Evolutionary conservation across 2,329 filamentous ascomycete species (phyloP), one percentile per base, ranked within the genome.

Genomic region (Intubia oerlemansii): DNA sequence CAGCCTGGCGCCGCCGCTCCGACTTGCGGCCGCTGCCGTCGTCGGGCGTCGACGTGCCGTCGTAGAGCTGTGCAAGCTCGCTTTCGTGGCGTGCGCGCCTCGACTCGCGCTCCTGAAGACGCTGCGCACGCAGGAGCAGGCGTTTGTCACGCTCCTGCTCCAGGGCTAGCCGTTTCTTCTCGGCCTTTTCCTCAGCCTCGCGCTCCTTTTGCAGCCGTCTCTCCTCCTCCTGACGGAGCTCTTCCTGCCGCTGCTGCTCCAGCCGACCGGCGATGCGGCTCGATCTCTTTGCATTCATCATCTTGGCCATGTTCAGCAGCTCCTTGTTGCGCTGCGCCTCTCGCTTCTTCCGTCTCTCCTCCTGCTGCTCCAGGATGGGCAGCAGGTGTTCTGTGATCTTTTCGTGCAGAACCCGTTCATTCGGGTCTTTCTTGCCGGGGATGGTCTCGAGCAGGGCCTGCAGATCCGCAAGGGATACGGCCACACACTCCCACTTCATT

Each of bases 231-330:
- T 84, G 75, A 8, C 61, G 67, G 12, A 60, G 62, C 34, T 80
- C 71, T 26, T 85, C 71, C 35, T 75, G 59, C 39, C 68, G 73
- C 42, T 82, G 77, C 37, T 69, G 74, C 44, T 93, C 82, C 19
- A 70, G 56, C 44, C 81, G 90, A 38, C 66, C 65, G 12, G 85
- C 84, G 39, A 98, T 68, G 36, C 88, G 70, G 42, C 80, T 91
- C 1, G 88, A 98, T 36, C 88, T 63, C 53, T 98, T 98, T 4
- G 88, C 85, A 32, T 75, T 79, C n/a, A 81, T 81, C 52, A 95
- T 64, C 46, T 88, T 85, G 40, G 85, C 74, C 38, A 91, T 50
- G 39, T 71, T 81, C 29, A 81, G 57, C 14, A 91, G 51, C 42
- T 95, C 85, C 36, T 73, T 79, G 45, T 90, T 68, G 40, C 75